These are phyloP conservation scores for Coniferiporia sulphurascens DNA, from an alignment of 1,284 basidiomycete genomes.

Conservation along the genomic window DNA sequence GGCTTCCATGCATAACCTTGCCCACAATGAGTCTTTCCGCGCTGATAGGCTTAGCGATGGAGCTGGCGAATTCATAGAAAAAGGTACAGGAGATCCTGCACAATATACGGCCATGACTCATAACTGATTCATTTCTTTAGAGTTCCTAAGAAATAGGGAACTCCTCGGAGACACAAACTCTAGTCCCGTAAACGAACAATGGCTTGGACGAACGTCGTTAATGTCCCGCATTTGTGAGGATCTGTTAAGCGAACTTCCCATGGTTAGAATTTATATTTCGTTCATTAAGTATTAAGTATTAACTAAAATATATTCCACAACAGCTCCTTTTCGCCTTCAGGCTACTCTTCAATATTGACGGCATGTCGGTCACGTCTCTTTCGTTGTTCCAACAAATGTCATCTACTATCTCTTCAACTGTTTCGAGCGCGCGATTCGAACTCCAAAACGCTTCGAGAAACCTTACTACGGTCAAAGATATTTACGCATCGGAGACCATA, in stretches of 20 bases:
- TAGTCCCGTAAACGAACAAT: not conserved
- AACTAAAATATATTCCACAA: not conserved
- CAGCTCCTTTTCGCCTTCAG: not conserved
- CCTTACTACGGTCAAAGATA: conserved; percentile 9
- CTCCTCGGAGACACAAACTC: conserved; percentile 3
- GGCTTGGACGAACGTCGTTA: not conserved
- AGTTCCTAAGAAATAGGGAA: not conserved
- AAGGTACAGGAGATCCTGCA: not conserved
- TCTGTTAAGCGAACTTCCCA: not conserved
- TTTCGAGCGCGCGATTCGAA: not conserved
- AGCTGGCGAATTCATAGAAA: not conserved
- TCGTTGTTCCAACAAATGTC: not conserved
- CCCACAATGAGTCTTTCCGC: not conserved
- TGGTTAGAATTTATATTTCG: not conserved
- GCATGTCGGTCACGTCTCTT: not conserved
- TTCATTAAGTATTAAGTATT: not conserved
- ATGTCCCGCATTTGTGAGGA: not conserved
- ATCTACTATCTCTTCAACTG: not conserved
- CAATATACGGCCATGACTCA: not conserved
- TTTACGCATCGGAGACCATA: conserved; percentile 12
- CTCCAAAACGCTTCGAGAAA: not conserved
- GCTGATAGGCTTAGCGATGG: conserved; percentile 9
- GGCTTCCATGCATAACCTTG: conserved; percentile 4
- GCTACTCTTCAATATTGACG: not conserved
- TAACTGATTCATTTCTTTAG: not conserved